phyloP scores from a whole-genome alignment of 768 basidiomycete genomes.

The Sarcodon aspratus region DNA sequence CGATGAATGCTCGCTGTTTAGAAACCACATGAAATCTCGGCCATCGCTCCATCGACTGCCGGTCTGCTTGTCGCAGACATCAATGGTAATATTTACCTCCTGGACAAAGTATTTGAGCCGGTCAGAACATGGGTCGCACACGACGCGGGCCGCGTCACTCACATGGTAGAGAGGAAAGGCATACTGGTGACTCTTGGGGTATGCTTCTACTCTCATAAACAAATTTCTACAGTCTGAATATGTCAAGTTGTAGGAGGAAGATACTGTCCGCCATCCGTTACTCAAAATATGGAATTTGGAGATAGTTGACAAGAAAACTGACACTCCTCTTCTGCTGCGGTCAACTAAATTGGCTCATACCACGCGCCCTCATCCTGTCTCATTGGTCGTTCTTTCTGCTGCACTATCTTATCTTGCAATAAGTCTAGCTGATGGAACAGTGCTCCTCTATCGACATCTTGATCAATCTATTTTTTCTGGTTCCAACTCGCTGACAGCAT shows the following conservation, averaged over 20 bases:
- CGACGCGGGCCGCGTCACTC: conserved; percentile 68
- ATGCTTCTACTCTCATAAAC: conserved; percentile 17
- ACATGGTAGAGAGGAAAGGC: conserved; percentile 74
- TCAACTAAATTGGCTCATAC: conserved; percentile 68
- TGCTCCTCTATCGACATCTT: conserved; percentile 82
- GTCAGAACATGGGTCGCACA: conserved; percentile 72
- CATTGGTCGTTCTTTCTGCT: conserved; percentile 68
- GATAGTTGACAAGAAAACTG: conserved; percentile 53
- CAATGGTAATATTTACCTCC: conserved; percentile 70
- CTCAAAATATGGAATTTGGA: conserved; percentile 87
- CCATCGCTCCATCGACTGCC: conserved; percentile 45
- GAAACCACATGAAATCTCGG: conserved; percentile 65
- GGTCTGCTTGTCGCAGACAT: conserved; percentile 78
- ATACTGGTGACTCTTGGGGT: conserved; percentile 87
- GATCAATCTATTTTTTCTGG: conserved; percentile 75
- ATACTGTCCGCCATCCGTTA: conserved; percentile 48
- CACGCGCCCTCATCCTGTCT: conserved; percentile 75
- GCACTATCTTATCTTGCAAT: conserved; percentile 79
- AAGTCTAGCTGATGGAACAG: conserved; percentile 91
- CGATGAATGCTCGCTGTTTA: conserved; percentile 13
- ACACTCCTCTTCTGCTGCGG: conserved; percentile 52
- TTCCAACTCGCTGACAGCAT: conserved; percentile 50
- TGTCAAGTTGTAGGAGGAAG: conserved; percentile 53
- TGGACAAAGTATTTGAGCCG: conserved; percentile 66
- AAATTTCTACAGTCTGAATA: not conserved